Conservation (phyloP, 2,329 filamentous ascomycete genomes). For the Hypoxylon sp. region DNA sequence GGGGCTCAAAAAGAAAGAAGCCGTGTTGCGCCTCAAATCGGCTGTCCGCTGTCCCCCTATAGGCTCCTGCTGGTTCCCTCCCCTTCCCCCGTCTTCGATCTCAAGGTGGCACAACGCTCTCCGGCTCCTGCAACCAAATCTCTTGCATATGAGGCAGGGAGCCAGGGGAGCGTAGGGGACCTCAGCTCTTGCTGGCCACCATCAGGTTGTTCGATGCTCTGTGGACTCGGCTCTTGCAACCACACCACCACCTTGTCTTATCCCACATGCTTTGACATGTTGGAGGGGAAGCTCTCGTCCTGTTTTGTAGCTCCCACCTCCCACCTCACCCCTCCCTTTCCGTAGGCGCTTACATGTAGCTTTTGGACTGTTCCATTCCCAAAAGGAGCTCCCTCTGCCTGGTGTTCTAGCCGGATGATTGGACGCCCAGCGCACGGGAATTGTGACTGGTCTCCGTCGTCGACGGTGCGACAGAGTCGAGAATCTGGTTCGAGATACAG, state of each 20-base stretch:
- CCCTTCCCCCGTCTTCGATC: constrained; percentile 33
- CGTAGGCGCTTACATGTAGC: constrained; percentile 15
- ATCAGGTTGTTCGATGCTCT: constrained; percentile 31
- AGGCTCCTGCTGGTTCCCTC: constrained; percentile 28
- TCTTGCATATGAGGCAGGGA: constrained; percentile 33
- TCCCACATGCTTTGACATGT: constrained; percentile 28
- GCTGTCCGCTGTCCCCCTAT: constrained; percentile 13
- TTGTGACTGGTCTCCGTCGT: constrained; percentile 23
- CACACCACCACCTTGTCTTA: constrained; percentile 19
- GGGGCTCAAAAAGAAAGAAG: constrained; percentile 26
- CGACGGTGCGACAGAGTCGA: constrained; percentile 19
- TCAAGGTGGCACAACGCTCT: constrained; percentile 35
- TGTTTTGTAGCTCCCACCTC: no score
- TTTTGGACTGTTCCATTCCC: constrained; percentile 15
- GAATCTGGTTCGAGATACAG: constrained; percentile 32
- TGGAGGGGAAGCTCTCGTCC: no score
- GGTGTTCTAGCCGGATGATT: constrained; percentile 32
- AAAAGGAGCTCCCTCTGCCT: constrained; percentile 1
- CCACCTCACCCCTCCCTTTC: no score
- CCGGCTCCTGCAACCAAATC: constrained; percentile 35
- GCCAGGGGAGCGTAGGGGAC: constrained; percentile 33
- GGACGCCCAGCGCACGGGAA: constrained; percentile 28
- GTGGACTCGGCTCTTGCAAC: constrained; percentile 17
- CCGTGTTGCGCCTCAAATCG: constrained; percentile 35
- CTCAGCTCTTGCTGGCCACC: constrained; percentile 30